phyloP scores from a whole-genome alignment of 192 early-diverging fungal species.

The Irineochytrium annulatum region DNA sequence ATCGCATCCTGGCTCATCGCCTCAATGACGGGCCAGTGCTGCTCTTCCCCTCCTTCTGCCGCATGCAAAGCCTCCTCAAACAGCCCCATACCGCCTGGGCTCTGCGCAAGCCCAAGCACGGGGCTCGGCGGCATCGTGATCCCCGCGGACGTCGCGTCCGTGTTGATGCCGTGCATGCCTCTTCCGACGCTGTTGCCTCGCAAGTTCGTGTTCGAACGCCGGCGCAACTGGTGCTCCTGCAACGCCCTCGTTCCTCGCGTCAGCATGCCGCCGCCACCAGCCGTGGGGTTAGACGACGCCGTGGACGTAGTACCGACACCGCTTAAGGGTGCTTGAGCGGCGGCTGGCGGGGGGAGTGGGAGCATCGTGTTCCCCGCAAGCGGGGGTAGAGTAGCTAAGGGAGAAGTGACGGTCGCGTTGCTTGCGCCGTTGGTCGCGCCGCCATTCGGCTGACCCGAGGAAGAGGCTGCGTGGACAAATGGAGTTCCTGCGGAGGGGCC shows the following conservation, averaged over 20 bases:
- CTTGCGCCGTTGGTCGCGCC: no score
- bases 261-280: slow-evolving; percentile 10
- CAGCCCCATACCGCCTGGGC: slow-evolving; percentile 10
- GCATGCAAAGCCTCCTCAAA: slow-evolving; percentile 13
- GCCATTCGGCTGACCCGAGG: no score
- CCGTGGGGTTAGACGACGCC: slow-evolving; percentile 2
- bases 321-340: no score
- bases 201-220: slow-evolving; percentile 9
- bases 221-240: slow-evolving; percentile 23
- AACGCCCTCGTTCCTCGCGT: slow-evolving; percentile 21
- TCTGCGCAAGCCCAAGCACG: background rate
- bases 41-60: slow-evolving; percentile 22
- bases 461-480: no score
- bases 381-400: no score
- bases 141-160: background rate
- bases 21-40: slow-evolving; percentile 86
- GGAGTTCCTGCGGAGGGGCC: no score
- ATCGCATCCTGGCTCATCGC: slow-evolving; percentile 89
- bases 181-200: no score
- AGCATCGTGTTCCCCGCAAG: no score
- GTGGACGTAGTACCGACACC: background rate
- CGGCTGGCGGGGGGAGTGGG: no score
- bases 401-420: no score
- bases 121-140: background rate
- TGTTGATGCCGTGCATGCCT: no score